Conservation (phyloP, 768 basidiomycete genomes). For the Suillus tomentosus region DNA sequence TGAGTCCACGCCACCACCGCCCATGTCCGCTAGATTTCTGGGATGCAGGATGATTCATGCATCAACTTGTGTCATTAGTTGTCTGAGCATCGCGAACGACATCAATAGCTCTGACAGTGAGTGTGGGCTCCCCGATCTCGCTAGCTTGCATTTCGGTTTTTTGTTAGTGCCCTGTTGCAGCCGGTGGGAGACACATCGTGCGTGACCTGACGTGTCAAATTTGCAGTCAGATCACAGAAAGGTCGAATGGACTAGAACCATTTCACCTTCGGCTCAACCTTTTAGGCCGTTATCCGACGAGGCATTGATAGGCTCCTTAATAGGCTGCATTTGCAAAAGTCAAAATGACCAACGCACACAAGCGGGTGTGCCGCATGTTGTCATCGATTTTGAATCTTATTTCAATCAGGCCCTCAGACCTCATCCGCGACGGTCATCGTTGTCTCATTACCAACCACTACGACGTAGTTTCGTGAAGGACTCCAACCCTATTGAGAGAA, state of each 20-base stretch:
- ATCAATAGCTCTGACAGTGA: background rate
- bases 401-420: background rate
- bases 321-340: background rate
- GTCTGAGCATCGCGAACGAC: background rate
- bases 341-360: background rate
- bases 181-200: background rate
- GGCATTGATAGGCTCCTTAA: background rate
- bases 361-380: too few relatives aligned
- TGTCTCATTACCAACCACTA: background rate
- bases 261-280: background rate
- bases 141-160: background rate
- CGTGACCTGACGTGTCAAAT: background rate
- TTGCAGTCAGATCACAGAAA: too few relatives aligned
- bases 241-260: too few relatives aligned
- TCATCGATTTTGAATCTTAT: background rate
- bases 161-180: background rate
- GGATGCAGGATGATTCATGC: background rate
- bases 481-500: background rate
- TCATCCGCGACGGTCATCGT: background rate
- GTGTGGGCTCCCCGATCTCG: background rate
- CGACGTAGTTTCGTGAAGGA: background rate
- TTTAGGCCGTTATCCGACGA: background rate
- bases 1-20: background rate
- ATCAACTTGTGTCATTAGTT: background rate
- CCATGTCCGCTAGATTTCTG: background rate